Percentiles rank a stretch among this genome's conserved stretches.
These are phyloP conservation scores for Annulohypoxylon moriforme DNA, from an alignment of 495 filamentous ascomycete species.

Conservation along the genomic window DNA sequence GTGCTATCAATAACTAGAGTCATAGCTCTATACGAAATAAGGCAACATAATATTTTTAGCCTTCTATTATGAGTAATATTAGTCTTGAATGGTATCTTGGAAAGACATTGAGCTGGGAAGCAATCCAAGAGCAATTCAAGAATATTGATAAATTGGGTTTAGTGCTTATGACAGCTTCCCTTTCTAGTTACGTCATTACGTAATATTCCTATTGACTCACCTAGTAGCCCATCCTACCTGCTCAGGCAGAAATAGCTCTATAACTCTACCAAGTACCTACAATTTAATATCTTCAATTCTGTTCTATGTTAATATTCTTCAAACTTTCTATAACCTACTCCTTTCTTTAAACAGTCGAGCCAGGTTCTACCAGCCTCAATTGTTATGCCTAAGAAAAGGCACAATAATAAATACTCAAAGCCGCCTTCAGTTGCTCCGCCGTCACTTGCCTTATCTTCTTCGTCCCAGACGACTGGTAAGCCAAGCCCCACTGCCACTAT, in stretches of 20 bases:
- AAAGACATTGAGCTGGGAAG: conserved; percentile 1
- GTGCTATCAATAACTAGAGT: not conserved
- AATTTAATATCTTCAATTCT: not conserved
- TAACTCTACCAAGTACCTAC: conserved; percentile 15
- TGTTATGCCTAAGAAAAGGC: conserved; percentile 68
- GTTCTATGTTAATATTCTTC: not conserved
- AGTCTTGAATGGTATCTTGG: not conserved
- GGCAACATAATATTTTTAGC: not conserved
- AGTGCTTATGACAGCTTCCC: too few species aligned
- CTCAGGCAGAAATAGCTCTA: not conserved
- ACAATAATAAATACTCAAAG: conserved; percentile 60
- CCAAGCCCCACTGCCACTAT: not conserved
- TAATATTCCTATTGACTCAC: too few species aligned
- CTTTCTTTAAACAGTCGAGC: conserved; percentile 38
- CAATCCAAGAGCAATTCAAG: too few species aligned
- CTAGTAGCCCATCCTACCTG: too few species aligned
- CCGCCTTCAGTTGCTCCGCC: conserved; percentile 63
- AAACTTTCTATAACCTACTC: conserved; percentile 11
- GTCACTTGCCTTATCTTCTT: conserved; percentile 51
- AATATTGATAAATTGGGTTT: too few species aligned
- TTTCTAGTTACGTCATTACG: too few species aligned
- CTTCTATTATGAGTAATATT: not conserved
- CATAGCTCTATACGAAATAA: not conserved
- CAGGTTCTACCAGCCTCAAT: conserved; percentile 19
- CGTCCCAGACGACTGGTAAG: conserved; percentile 41